Evolutionary conservation across 805 yeast genomes (phyloP).

Genomic region (Barnettozyma populi): DNA sequence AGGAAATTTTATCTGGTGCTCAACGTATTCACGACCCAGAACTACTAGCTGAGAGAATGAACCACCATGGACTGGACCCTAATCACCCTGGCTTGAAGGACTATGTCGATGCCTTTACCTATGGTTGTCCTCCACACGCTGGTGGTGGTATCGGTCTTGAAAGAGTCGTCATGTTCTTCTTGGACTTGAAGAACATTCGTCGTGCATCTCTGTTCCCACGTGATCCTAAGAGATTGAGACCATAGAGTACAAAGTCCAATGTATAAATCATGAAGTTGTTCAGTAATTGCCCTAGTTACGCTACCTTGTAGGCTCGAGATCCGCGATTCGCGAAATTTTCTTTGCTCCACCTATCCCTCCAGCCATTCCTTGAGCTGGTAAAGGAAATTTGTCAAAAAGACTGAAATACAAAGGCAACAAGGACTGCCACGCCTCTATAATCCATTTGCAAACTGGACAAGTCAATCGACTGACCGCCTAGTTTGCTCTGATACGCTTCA

Average conservation of each 20-base stretch:
- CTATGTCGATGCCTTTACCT: slow-evolving; percentile 86
- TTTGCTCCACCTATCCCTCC: not conserved
- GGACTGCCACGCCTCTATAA: not conserved
- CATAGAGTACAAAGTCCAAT: slow-evolving; percentile 35
- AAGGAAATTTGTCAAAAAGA: too few relatives aligned
- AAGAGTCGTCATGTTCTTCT: slow-evolving; percentile 97
- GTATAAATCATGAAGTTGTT: not conserved
- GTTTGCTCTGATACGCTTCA: not conserved
- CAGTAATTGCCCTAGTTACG: not conserved
- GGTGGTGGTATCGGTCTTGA: slow-evolving; percentile 99
- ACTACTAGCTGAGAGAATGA: slow-evolving; percentile 76
- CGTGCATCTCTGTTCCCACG: slow-evolving; percentile 99
- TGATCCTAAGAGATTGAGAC: slow-evolving; percentile 92
- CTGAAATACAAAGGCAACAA: not conserved
- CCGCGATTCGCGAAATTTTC: not conserved
- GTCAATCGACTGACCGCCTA: not conserved
- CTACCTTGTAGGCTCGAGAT: too few relatives aligned
- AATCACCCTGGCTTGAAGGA: slow-evolving; percentile 78
- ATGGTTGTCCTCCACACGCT: slow-evolving; percentile 98
- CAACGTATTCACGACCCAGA: slow-evolving; percentile 97
- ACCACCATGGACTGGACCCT: slow-evolving; percentile 77
- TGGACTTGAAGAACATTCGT: slow-evolving; percentile 94
- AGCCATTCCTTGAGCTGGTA: not conserved
- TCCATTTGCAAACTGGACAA: not conserved
- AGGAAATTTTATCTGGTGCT: slow-evolving; percentile 98